A percentile compares a stretch with the other conserved stretches of the same genome.
Evolutionary conservation across 495 filamentous ascomycete genomes (phyloP).

Genomic region (Durotheca rogersii): DNA sequence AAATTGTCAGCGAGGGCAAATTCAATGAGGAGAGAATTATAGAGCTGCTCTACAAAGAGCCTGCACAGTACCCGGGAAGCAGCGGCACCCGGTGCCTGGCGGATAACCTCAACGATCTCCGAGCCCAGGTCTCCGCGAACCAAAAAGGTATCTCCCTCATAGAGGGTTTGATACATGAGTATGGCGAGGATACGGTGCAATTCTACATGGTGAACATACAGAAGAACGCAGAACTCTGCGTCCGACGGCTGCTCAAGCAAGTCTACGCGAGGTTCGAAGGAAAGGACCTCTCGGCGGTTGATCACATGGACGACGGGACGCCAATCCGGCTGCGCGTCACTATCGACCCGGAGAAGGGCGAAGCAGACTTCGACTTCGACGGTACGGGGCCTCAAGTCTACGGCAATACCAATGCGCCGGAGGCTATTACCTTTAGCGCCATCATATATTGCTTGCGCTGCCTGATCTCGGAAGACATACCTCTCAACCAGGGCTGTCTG

Average conservation of each 20-base stretch:
- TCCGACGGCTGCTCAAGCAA: slow-evolving; percentile 79
- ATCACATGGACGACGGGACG: slow-evolving; percentile 93
- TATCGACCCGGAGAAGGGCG: slow-evolving; percentile 79
- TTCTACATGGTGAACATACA: slow-evolving; percentile 97
- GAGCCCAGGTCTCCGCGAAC: slow-evolving; percentile 94
- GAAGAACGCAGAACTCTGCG: slow-evolving; percentile 83
- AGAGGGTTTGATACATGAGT: slow-evolving; percentile 78
- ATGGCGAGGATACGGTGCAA: slow-evolving; percentile 85
- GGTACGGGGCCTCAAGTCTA: slow-evolving; percentile 94
- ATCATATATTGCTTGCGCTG: slow-evolving; percentile 96
- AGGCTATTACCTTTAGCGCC: slow-evolving; percentile 90
- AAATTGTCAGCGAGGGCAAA: slow-evolving; percentile 83
- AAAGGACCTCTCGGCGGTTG: slow-evolving; percentile 68
- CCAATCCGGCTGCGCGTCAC: slow-evolving; percentile 82
- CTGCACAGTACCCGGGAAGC: slow-evolving; percentile 82
- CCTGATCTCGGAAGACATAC: slow-evolving; percentile 90
- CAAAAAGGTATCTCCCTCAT: slow-evolving; percentile 95
- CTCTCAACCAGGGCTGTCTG: slow-evolving; percentile 94
- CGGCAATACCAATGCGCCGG: slow-evolving; percentile 90
- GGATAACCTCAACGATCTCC: slow-evolving; percentile 94
- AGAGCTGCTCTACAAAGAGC: slow-evolving; percentile 79
- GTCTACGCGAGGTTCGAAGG: slow-evolving; percentile 77
- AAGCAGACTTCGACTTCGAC: slow-evolving; percentile 86
- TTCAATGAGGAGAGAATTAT: slow-evolving; percentile 88
- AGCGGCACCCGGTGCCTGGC: slow-evolving; percentile 85